Percentiles rank a stretch among this genome's conserved stretches.
Evolutionary conservation across 1,284 basidiomycete species (phyloP).

Genomic region (Melanopsichium pennsylvanicum): DNA sequence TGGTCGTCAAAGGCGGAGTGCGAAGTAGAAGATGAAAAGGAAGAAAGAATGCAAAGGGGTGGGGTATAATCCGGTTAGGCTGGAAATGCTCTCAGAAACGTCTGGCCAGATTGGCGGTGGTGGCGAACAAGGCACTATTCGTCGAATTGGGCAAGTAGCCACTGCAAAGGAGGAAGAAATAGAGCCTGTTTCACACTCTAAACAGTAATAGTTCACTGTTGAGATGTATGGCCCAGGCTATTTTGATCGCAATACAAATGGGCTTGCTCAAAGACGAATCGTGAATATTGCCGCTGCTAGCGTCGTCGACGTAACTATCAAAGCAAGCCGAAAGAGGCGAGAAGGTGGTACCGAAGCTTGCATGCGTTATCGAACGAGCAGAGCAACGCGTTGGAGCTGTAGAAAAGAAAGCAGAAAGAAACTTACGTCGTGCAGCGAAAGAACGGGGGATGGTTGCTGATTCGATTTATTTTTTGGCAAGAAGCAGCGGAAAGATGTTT

Average conservation of each 20-base stretch:
- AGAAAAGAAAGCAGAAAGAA: constrained; percentile 1
- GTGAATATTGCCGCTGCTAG: constrained; percentile 26
- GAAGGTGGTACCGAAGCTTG: neutral
- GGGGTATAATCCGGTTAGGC: constrained; percentile 13
- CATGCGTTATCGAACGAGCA: neutral
- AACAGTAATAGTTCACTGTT: too few species aligned
- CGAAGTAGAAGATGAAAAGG: neutral
- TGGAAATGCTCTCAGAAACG: constrained; percentile 25
- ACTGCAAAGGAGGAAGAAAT: neutral
- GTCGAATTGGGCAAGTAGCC: constrained; percentile 2
- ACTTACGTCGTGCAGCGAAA: constrained; percentile 36
- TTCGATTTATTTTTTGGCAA: neutral
- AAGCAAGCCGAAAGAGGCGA: constrained; percentile 9
- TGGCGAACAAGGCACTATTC: constrained; percentile 7
- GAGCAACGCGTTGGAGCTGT: neutral
- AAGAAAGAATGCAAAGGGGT: constrained; percentile 1
- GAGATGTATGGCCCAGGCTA: too few species aligned
- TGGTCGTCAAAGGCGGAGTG: neutral
- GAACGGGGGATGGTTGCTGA: neutral
- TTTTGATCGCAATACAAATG: too few species aligned
- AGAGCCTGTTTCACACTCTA: neutral
- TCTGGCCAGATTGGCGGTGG: constrained; percentile 27
- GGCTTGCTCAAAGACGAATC: neutral
- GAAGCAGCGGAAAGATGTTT: neutral
- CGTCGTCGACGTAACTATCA: constrained; percentile 39